Base-by-base conservation (phyloP, 768 basidiomycete species). In the Kwoniella newhampshirensis region DNA sequence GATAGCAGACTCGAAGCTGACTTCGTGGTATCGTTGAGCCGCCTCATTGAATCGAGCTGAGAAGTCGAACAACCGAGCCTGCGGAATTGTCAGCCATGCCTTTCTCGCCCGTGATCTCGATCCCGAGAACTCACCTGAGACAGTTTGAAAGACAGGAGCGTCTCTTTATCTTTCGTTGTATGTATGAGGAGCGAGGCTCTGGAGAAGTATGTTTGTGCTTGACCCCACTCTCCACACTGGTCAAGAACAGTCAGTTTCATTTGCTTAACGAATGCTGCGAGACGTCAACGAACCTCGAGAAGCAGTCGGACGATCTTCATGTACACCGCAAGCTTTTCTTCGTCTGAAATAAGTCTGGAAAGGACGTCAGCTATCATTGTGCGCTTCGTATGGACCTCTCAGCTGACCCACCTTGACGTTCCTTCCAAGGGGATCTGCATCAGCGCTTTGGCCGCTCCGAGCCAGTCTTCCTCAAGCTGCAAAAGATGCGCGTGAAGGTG, bases 181-280 rank as follows among this genome's bases (percentile, higher is more conserved):
- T 91, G 88, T 21, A 90, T 86, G 20, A 97, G 83, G 20, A 92
- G 83, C 1, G 91, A 89, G 18, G 96, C 96, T 53, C 96, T 88
- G 71, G 93, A 94, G 77, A 94, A 94, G 78, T 92, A 98, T 1
- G 91, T 89, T 74, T 98, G 94, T n/a, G 96, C 96, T 76, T 92
- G 89, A 1, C 93, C 87, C 3, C 89, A 91, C 71, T 99, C 94
- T 74, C 94, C 92, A 53, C 96, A 92, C 75, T 76, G 55, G 35
- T 13, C 21, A 18, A 3, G 1, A 21, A 18, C 13, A 26, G 32
- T 68, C 45, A 66, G 60, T 59, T 48, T 43, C 13, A 27, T 39
- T 20, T 26, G 2, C 8, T 32, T 6, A 32, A 6, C 7, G 32
- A 32, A 32, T 30, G n/a, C n/a, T n/a, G 18, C 26, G 18, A 21